Conservation (phyloP, 1,284 basidiomycete species). For the Agaricales sp. region DNA sequence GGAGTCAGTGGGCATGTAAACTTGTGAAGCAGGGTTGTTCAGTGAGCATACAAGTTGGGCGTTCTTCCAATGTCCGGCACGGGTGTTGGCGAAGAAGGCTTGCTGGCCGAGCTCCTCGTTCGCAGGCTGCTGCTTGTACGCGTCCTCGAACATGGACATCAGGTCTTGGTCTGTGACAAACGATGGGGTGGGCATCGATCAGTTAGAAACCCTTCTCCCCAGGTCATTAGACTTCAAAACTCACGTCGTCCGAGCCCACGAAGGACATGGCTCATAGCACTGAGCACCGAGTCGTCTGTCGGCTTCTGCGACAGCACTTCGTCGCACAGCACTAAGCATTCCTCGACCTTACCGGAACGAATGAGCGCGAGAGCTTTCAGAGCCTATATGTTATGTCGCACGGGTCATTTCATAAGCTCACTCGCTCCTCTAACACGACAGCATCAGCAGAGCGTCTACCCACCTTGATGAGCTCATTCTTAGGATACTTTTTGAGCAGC, state of each 20-base stretch:
- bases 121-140: conserved; percentile 63
- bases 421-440: conserved; percentile 7
- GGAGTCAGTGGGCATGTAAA: conserved; percentile 5
- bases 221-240: conserved; percentile 14
- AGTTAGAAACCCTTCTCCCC: not conserved
- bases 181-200: conserved; percentile 7
- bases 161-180: conserved; percentile 54
- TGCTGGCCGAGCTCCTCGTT: conserved; percentile 78
- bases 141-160: conserved; percentile 72
- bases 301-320: conserved; percentile 64
- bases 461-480: conserved; percentile 65
- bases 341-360: conserved; percentile 73
- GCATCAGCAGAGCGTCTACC: conserved; percentile 7
- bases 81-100: conserved; percentile 74
- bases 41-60: conserved; percentile 54
- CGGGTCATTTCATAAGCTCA: conserved; percentile 4
- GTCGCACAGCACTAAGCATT: conserved; percentile 68
- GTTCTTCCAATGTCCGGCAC: conserved; percentile 69
- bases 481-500: conserved; percentile 71
- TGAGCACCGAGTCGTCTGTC: conserved; percentile 59
- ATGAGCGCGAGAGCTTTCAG: conserved; percentile 78
- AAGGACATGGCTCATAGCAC: conserved; percentile 74
- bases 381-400: conserved; percentile 32
- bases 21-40: conserved; percentile 10
- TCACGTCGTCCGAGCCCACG: conserved; percentile 65